Base-by-base conservation (phyloP, 192 early-diverging fungal species). In the Backusella circina region DNA sequence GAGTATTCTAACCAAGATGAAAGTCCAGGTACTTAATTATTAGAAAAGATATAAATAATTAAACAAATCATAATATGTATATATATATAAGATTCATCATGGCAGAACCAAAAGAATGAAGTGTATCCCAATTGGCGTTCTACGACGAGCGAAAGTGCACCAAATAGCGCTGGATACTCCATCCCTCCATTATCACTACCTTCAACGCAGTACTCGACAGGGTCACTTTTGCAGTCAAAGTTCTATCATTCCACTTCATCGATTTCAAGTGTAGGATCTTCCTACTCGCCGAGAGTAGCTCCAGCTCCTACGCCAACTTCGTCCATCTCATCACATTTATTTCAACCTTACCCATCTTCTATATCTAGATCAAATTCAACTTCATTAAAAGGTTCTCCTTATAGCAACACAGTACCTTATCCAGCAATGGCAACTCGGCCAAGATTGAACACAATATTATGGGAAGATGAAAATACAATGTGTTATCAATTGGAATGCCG, bases 401-500 rank as follows among this genome's bases (percentile, higher is more conserved):
- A 12, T 30, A 41, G 39, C 3, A 35, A 6, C 23, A 44, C 26
- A 28, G 13, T 41, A 16, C 21, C 37, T 28, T 61, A 61, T 3
- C 26, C 54, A 61, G 10, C 54, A 28, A 61, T 28, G 26, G 3
- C 23, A 12, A 67, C 67, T 37, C 68, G 76, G 32, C 86, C 78
- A 51, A 86, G 75, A 79, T 79, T 84, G 76, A 93, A 90, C n/a
- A 92, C 90, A 23, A 91, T 90, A 61, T 84, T 93, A 72, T 93
- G 92, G 92, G 92, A 93, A 80, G 92, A 93, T 82, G 92, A 93
- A 83, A 86, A 86, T 36, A 93, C 92, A 15, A 79, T 91, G 57
- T 91, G 91, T 66, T 93, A 91, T 73, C 92, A 93, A 74, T 90
- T 93, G 61, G 92, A 93, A 78, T 89, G 87, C 57, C 85, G 88